phyloP scores from a whole-genome alignment of 768 basidiomycete genomes.

The Phanerodontia chrysosporium region DNA sequence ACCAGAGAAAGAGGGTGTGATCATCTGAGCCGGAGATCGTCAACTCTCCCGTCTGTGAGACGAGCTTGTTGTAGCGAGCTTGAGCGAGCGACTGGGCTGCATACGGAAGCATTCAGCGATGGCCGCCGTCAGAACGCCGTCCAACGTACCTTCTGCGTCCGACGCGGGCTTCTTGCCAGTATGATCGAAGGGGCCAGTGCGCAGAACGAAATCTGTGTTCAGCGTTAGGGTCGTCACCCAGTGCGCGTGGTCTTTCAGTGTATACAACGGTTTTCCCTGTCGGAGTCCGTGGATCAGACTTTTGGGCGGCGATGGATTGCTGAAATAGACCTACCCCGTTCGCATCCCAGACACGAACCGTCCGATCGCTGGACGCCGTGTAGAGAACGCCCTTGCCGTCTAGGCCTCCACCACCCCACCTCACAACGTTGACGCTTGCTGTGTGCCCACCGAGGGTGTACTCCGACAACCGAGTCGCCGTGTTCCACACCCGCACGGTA shows the following conservation, averaged over 20 bases:
- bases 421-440: conserved; percentile 90
- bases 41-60: conserved; percentile 64
- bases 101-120: not conserved
- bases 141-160: conserved; percentile 73
- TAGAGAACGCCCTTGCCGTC: conserved; percentile 71
- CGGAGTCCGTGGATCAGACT: not conserved
- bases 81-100: conserved; percentile 74
- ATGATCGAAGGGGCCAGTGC: conserved; percentile 94
- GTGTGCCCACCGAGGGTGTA: conserved; percentile 92
- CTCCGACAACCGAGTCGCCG: conserved; percentile 62
- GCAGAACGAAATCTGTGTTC: conserved; percentile 91
- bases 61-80: conserved; percentile 70
- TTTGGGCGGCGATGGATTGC: not conserved
- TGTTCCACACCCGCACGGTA: conserved; percentile 93
- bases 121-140: not conserved
- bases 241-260: conserved; percentile 93
- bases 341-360: conserved; percentile 93
- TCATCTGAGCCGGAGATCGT: conserved; percentile 97
- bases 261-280: conserved; percentile 82
- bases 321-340: conserved; percentile 46
- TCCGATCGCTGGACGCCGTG: conserved; percentile 92
- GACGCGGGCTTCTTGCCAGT: conserved; percentile 71
- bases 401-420: conserved; percentile 89
- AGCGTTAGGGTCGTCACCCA: conserved; percentile 98
- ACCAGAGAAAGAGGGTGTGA: conserved; percentile 97